Evolutionary conservation across 2,329 filamentous ascomycete species (phyloP), one percentile per base, ranked within the genome.

Genomic region (Blastomyces emzantsi): DNA sequence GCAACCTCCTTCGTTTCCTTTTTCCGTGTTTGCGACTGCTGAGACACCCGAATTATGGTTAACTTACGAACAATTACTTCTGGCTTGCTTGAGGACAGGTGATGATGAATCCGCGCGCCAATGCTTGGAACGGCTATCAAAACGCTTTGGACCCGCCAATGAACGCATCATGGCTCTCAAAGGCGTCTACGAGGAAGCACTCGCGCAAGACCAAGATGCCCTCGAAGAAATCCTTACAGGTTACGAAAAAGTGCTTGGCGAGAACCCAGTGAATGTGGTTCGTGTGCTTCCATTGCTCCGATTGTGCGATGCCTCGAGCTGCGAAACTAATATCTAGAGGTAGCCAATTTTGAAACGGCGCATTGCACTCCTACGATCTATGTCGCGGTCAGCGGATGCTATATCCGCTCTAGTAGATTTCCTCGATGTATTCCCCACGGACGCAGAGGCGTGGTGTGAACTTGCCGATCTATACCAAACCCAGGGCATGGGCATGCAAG

Each of bases 371-470:
- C 79, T 97, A 64, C 86, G 87, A 69, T 89, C 88, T 36, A 82
- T 95, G 75, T 87, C 86, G 39, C 86, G 85, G 70, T 79, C 80
- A 1, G 71, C 83, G 1, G 91, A 97, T 67, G 90, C 94, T 0
- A 89, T 92, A 55, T 78, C 85, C 41, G 86, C 88, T 36, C 78
- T 97, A 64, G 86, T 87, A 66, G 82, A 87, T 63, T 82, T 97
- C 36, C 79, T 99, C 57, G 89, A 95, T 72, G 87, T 88, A 66
- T 89, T 87, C 62, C 92, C 94, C 1, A 96, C 90, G 1, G 94
- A 99, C 78, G 87, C 88, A 6, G 94, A 99, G 79, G 87, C 90
- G 11, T 99, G 94, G 94, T 85, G 90, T 61, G 94, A 99, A 78
- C 81, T 97, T 69, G 86, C 90, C 62, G 91, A 96, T 73, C 78